Base-by-base conservation (phyloP, 2,329 filamentous ascomycete genomes). In the Rutstroemia sp. region DNA sequence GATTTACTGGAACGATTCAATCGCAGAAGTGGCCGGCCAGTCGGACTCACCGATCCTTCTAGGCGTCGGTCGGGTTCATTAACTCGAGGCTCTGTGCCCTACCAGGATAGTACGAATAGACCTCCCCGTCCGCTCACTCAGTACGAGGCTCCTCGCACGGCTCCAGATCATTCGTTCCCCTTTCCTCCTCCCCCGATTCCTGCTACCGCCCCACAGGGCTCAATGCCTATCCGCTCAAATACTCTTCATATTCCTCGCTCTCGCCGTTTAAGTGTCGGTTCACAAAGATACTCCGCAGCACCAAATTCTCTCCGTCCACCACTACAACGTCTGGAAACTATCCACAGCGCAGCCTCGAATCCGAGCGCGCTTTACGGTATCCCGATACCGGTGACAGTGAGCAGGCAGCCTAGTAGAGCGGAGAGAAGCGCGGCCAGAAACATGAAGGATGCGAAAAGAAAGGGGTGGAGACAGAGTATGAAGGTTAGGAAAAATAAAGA, bases 391-490 rank as follows among this genome's bases (percentile, higher is more conserved):
- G 46, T 65, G 4, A 55, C 58, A 17, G 42, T 54, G 14, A 34
- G 16, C 14, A 61, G 67, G 65, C 61, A 73, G 38, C 71, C 74
- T 39, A 83, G 80, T 63, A 76, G 82, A 42, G 81, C 81, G 1
- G 79, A 81, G 65, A 73, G 80, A 27, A 82, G 81, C 56, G 82
- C 82, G 5, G 76, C 80, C 9, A 83, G 80, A 69, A 86, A 85
- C 61, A 80, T 85, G 27, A 75, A 78, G 17, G 81, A 84, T 59
- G 82, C 82, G 1, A 81, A 78, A 70, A 76, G 75, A 63, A 75
- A 74, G 34, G 81, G 82, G 0, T 85, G 82, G 81, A 62, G 66
- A 56, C 60, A 63, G n/a, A 67, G 63, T 59, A 61, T 66, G 57
- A 60, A 57, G 48, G 61, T 61, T 56, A 73, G 68, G 59, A 76